Percentiles rank a stretch among this genome's conserved stretches.
These are phyloP conservation scores for Penicillium pulvis DNA, from an alignment of 495 filamentous ascomycete species.

Conservation along the genomic window DNA sequence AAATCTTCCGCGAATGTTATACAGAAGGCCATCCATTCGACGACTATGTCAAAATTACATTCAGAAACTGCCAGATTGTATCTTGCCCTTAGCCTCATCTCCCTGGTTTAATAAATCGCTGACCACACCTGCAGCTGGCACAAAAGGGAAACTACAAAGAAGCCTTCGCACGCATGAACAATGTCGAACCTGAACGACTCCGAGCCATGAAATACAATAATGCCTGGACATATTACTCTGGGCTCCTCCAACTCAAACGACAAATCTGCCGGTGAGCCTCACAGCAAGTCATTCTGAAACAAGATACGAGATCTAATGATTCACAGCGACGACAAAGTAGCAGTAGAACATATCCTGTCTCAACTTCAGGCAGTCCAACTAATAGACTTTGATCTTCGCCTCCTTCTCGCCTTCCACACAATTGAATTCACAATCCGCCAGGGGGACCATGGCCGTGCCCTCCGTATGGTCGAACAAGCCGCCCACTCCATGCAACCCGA, in stretches of 20 bases:
- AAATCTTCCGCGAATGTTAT: slow-evolving; percentile 79
- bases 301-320: slow-evolving; percentile 23
- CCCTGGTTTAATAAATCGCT: slow-evolving; percentile 11
- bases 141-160: slow-evolving; percentile 73
- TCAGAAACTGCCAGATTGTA: slow-evolving; percentile 59
- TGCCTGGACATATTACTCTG: slow-evolving; percentile 74
- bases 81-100: slow-evolving; percentile 12
- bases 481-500: slow-evolving; percentile 65
- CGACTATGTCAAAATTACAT: slow-evolving; percentile 71
- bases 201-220: slow-evolving; percentile 77
- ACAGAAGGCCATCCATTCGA: slow-evolving; percentile 64
- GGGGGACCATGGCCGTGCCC: slow-evolving; percentile 62
- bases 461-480: slow-evolving; percentile 67
- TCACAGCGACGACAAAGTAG: slow-evolving; percentile 62
- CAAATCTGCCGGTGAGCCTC: slow-evolving; percentile 62
- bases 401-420: slow-evolving; percentile 67
- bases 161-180: slow-evolving; percentile 65
- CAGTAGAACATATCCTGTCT: slow-evolving; percentile 65
- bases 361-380: slow-evolving; percentile 58
- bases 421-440: slow-evolving; percentile 71
- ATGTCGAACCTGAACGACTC: slow-evolving; percentile 65
- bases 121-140: slow-evolving; percentile 43
- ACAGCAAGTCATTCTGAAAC: background rate
- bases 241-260: slow-evolving; percentile 68
- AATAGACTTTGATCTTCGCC: slow-evolving; percentile 68